phyloP scores from a whole-genome alignment of 2,329 filamentous ascomycete genomes.

The Colletotrichum chrysophilum region DNA sequence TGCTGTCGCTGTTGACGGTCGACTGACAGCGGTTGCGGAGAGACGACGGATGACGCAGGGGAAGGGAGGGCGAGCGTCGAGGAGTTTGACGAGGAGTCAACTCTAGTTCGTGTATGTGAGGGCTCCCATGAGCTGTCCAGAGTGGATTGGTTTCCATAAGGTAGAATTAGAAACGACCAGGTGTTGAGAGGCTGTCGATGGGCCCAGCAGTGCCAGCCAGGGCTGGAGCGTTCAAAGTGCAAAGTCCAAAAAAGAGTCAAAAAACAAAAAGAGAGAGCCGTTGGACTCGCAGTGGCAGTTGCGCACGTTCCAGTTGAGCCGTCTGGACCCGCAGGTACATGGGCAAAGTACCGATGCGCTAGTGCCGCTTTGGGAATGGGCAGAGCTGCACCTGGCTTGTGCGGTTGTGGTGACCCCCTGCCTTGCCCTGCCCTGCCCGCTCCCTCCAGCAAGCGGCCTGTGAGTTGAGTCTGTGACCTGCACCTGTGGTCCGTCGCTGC shows the following conservation, averaged over 20 bases:
- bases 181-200: neutral
- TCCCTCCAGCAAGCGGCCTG: neutral
- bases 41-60: neutral
- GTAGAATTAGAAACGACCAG: neutral
- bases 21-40: neutral
- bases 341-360: neutral
- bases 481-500: neutral
- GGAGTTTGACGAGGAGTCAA: neutral
- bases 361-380: neutral
- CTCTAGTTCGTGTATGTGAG: neutral
- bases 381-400: neutral
- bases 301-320: constrained; percentile 3
- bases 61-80: neutral
- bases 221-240: neutral
- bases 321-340: neutral
- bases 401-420: neutral
- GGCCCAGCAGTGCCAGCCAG: neutral
- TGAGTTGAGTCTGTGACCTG: neutral
- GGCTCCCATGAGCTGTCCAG: constrained; percentile 8
- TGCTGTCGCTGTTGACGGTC: neutral
- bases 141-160: neutral
- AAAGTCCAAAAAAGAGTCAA: neutral
- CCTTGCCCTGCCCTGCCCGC: neutral
- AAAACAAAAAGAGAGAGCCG: neutral
- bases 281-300: neutral